Percentiles rank a stretch among this genome's conserved stretches.
phyloP scores from a whole-genome alignment of 169 alveolate genomes.

The Plasmodium inui region DNA sequence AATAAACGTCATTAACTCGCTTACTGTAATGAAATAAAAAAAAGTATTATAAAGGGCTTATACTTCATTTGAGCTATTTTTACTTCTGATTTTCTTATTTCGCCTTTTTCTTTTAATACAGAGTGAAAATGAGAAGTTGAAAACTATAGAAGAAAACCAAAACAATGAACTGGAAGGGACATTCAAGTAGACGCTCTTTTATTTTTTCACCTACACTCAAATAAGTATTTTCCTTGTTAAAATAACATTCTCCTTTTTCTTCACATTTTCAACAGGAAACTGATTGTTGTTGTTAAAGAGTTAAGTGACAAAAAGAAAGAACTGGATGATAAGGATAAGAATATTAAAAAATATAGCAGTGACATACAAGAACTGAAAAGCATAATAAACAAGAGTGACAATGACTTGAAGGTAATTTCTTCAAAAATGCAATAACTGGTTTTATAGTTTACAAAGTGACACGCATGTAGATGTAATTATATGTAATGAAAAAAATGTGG shows the following conservation, averaged over 20 bases:
- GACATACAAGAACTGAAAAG: constrained; percentile 75
- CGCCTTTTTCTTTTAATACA: constrained; percentile 22
- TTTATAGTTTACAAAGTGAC: constrained; percentile 3
- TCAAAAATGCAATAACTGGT: constrained; percentile 18
- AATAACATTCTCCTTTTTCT: constrained; percentile 3
- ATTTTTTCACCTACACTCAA: constrained; percentile 2
- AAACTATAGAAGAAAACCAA: constrained; percentile 77
- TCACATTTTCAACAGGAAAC: constrained; percentile 51
- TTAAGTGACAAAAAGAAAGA: constrained; percentile 72
- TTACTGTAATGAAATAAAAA: constrained; percentile 55
- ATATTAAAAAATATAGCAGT: constrained; percentile 46
- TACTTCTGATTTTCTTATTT: neutral
- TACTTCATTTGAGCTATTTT: neutral
- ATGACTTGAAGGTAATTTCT: constrained; percentile 64
- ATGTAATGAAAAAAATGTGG: neutral
- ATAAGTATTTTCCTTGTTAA: neutral
- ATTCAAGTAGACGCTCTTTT: constrained; percentile 48
- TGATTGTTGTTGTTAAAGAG: constrained; percentile 76
- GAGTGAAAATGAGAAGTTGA: constrained; percentile 74
- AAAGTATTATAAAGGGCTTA: neutral
- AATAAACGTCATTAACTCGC: constrained; percentile 71
- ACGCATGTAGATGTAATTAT: neutral
- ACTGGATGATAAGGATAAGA: constrained; percentile 74
- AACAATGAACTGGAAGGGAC: constrained; percentile 77
- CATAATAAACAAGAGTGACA: constrained; percentile 66